These are phyloP conservation scores for Oryza glumipatula DNA, from an alignment of 176 grass and related monocot genomes.

Conservation along the genomic window DNA sequence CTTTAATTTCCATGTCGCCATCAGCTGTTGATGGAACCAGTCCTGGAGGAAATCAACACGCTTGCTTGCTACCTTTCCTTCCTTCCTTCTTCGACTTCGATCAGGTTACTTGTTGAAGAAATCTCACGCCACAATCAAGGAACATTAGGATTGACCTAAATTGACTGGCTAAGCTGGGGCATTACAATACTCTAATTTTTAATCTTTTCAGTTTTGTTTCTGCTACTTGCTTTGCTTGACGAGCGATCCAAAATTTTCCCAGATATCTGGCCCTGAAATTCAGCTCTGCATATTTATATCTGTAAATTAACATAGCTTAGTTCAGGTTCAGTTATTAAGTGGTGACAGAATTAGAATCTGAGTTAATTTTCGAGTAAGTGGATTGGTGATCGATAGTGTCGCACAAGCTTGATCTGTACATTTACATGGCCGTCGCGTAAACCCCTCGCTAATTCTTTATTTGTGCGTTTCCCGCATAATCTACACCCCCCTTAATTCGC, in stretches of 20 bases:
- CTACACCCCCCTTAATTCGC: not conserved
- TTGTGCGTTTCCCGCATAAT: not conserved
- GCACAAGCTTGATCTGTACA: constrained; percentile 3
- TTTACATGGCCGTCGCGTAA: constrained; percentile 37
- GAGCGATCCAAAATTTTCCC: not conserved
- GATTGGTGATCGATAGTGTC: not conserved
- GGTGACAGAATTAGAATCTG: not conserved
- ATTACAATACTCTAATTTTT: not conserved
- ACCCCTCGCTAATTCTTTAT: constrained; percentile 27
- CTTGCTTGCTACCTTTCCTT: not conserved
- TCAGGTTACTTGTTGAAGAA: not conserved
- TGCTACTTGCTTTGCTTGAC: not conserved
- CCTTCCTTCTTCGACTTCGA: not conserved
- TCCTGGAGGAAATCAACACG: not conserved
- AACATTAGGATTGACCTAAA: not conserved
- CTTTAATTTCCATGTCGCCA: not conserved
- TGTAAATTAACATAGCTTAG: no score
- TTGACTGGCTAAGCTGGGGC: not conserved
- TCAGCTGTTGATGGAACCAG: not conserved
- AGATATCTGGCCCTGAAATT: not conserved
- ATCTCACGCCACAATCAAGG: not conserved
- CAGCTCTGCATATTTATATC: not conserved
- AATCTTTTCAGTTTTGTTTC: not conserved
- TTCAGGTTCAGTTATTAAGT: no score
- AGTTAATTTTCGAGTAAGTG: not conserved